Evolutionary conservation across 345 rosid species (phyloP).

Genomic region (Citrus medica): DNA sequence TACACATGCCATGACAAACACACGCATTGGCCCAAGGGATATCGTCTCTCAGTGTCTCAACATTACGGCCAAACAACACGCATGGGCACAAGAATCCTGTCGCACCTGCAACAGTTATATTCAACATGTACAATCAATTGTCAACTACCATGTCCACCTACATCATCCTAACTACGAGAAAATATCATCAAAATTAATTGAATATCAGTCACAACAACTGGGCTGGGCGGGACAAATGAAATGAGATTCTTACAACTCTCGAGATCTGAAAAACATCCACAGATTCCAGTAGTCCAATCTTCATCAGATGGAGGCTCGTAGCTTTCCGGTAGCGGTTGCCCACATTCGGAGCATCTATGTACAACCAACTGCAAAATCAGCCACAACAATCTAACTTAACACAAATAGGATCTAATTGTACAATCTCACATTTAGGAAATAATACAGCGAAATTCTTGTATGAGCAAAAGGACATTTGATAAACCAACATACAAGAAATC

Average conservation of each 20-base stretch:
- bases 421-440: too few relatives aligned
- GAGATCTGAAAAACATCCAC: slow-evolving; percentile 59
- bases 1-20: slow-evolving; percentile 75
- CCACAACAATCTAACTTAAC: background rate
- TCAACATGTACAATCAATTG: background rate
- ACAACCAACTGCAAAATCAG: slow-evolving; percentile 40
- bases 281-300: slow-evolving; percentile 88
- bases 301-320: slow-evolving; percentile 93
- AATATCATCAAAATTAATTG: background rate
- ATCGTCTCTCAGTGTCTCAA: slow-evolving; percentile 67
- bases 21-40: slow-evolving; percentile 78
- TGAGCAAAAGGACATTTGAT: background rate
- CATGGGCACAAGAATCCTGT: slow-evolving; percentile 81
- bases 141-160: background rate
- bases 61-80: slow-evolving; percentile 70
- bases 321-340: slow-evolving; percentile 73
- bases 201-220: background rate
- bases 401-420: background rate
- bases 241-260: slow-evolving; percentile 60
- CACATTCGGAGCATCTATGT: slow-evolving; percentile 72
- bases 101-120: slow-evolving; percentile 44
- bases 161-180: too few relatives aligned
- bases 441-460: too few relatives aligned
- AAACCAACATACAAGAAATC: background rate
- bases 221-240: background rate